Conservation (phyloP, 495 filamentous ascomycete genomes). For the Polyplosphaeria fusca region DNA sequence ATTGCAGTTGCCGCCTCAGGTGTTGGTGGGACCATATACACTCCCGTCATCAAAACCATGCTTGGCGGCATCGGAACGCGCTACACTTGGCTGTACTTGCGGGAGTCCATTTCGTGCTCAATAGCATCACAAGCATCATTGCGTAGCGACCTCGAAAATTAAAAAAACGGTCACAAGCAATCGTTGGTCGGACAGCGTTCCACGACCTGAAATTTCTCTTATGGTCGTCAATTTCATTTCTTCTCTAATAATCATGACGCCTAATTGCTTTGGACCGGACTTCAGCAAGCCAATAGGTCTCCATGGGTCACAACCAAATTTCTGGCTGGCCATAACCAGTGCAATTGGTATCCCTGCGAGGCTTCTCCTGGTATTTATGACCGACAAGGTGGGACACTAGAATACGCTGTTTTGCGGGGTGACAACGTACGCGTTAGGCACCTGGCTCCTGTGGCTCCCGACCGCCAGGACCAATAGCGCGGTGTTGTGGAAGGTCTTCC, state of each 20-base stretch:
- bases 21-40: background rate
- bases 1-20: background rate
- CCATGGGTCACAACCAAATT: background rate
- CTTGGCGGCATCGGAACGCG: slow-evolving; percentile 4
- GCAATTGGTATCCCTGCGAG: slow-evolving; percentile 2
- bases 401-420: slow-evolving; percentile 2
- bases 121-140: background rate
- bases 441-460: slow-evolving; percentile 8
- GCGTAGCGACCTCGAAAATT: slow-evolving; percentile 13
- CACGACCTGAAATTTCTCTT: slow-evolving; percentile 4
- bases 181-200: background rate
- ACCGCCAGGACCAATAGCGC: background rate
- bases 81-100: slow-evolving; percentile 5
- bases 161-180: slow-evolving; percentile 1
- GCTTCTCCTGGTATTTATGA: slow-evolving; percentile 1
- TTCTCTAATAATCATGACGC: slow-evolving; percentile 1
- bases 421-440: background rate
- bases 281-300: slow-evolving; percentile 2
- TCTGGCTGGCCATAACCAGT: background rate
- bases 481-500: slow-evolving; percentile 1
- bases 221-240: slow-evolving; percentile 8
- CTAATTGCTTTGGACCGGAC: slow-evolving; percentile 6
- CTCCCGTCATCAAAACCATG: slow-evolving; percentile 1
- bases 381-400: slow-evolving; percentile 9
- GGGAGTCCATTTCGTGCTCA: background rate